A percentile compares a stretch with the other conserved stretches of the same genome.
These are phyloP conservation scores for Chaetomium sp. DNA, from an alignment of 2,329 filamentous ascomycete species.

Conservation along the genomic window DNA sequence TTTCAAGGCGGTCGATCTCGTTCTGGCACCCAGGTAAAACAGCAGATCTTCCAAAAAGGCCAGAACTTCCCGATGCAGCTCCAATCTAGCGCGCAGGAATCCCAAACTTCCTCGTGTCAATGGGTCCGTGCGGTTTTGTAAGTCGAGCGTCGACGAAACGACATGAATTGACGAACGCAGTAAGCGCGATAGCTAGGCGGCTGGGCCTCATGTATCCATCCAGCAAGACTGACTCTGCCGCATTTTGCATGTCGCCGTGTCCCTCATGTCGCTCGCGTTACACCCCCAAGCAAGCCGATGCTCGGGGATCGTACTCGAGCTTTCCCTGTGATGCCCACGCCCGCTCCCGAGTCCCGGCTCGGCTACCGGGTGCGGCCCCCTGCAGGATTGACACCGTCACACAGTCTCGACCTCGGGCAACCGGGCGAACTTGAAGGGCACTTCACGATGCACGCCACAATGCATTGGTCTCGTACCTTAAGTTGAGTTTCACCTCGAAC, in stretches of 20 bases:
- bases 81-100: neutral
- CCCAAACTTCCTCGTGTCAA: neutral
- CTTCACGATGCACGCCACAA: too few species aligned
- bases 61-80: neutral
- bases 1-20: neutral
- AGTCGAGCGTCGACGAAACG: neutral
- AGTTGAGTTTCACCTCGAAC: too few species aligned
- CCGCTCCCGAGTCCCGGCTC: neutral
- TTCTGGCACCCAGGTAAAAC: neutral
- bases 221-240: neutral
- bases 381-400: neutral
- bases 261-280: neutral
- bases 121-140: neutral
- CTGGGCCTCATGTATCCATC: neutral
- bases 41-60: conserved; percentile 1
- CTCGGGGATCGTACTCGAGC: neutral
- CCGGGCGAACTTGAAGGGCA: too few species aligned
- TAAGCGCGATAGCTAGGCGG: too few species aligned
- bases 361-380: neutral
- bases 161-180: neutral
- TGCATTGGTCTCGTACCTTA: too few species aligned
- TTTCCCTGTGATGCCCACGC: neutral
- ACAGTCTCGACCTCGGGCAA: neutral
- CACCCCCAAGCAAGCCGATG: neutral
- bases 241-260: neutral